Evolutionary conservation across 2,329 filamentous ascomycete genomes (phyloP).

Genomic region (Calonectria hawksworthii): DNA sequence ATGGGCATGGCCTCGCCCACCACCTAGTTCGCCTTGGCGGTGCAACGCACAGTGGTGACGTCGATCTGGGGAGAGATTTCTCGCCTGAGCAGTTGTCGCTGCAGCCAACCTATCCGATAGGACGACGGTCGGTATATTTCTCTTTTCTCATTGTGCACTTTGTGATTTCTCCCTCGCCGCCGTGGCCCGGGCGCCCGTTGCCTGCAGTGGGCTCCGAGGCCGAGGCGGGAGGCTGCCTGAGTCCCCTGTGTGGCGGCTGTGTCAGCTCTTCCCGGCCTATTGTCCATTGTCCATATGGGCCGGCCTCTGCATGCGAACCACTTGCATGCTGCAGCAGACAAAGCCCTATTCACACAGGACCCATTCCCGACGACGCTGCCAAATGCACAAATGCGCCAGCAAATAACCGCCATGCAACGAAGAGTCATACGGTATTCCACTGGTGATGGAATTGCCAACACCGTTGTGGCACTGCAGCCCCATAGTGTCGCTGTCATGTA

Average conservation of each 20-base stretch:
- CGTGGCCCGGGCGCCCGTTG: slow-evolving; percentile 11
- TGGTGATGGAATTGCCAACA: slow-evolving; percentile 44
- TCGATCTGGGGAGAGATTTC: slow-evolving; percentile 38
- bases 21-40: slow-evolving; percentile 37
- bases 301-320: slow-evolving; percentile 19
- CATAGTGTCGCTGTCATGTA: slow-evolving; percentile 44
- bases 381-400: slow-evolving; percentile 41
- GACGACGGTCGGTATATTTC: slow-evolving; percentile 9
- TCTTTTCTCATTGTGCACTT: slow-evolving; percentile 11
- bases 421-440: slow-evolving; percentile 45
- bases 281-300: not conserved
- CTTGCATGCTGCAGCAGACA: slow-evolving; percentile 22
- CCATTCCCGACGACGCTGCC: slow-evolving; percentile 26
- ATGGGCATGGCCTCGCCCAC: slow-evolving; percentile 36
- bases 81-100: slow-evolving; percentile 31
- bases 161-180: slow-evolving; percentile 2
- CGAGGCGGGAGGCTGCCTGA: slow-evolving; percentile 25
- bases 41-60: slow-evolving; percentile 45
- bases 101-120: slow-evolving; percentile 37
- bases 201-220: slow-evolving; percentile 16
- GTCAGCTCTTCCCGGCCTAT: not conserved
- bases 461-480: slow-evolving; percentile 37
- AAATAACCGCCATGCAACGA: slow-evolving; percentile 40
- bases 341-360: slow-evolving; percentile 24
- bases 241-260: slow-evolving; percentile 15